phyloP scores from a whole-genome alignment of 208 protist genomes.

The Trypanosoma conorhini region DNA sequence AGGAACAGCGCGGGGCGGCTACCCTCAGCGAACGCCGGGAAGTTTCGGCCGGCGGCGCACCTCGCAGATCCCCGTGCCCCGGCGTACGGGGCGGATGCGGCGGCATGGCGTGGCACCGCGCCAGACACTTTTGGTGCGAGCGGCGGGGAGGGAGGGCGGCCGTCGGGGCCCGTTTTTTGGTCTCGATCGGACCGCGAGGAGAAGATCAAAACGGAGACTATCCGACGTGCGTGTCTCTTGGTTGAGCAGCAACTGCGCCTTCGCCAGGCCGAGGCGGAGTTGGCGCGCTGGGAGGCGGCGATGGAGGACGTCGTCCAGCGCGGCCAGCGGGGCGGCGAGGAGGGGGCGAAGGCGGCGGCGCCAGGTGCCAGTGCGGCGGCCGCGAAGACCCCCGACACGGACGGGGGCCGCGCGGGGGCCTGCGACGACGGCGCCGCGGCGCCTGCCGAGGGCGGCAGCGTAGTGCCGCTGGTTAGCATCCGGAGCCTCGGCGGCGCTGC shows the following conservation, averaged over 20 bases:
- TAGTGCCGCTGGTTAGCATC: conserved; percentile 4
- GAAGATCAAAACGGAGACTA: conserved; percentile 30
- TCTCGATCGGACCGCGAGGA: conserved; percentile 5
- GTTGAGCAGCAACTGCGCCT: conserved; percentile 32
- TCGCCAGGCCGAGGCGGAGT: conserved; percentile 8
- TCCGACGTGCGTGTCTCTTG: conserved; percentile 25
- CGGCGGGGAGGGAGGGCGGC: background rate
- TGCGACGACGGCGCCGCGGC: background rate
- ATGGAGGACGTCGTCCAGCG: background rate
- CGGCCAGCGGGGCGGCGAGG: background rate
- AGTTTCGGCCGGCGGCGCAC: background rate
- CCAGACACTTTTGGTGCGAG: background rate
- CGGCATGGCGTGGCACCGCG: background rate
- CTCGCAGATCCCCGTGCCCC: background rate
- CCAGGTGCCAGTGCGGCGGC: background rate
- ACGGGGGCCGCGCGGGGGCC: background rate
- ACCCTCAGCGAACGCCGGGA: background rate
- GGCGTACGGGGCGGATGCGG: background rate
- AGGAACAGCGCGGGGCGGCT: background rate
- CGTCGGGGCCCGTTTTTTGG: background rate
- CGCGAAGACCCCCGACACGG: background rate
- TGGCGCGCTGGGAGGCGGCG: conserved; percentile 2
- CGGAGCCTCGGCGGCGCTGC: background rate
- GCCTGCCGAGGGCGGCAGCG: background rate
- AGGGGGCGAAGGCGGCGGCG: background rate